These are phyloP conservation scores for Polytrichum formosum DNA, from an alignment of 225 moss, liverwort and hornwort species.

Conservation along the genomic window DNA sequence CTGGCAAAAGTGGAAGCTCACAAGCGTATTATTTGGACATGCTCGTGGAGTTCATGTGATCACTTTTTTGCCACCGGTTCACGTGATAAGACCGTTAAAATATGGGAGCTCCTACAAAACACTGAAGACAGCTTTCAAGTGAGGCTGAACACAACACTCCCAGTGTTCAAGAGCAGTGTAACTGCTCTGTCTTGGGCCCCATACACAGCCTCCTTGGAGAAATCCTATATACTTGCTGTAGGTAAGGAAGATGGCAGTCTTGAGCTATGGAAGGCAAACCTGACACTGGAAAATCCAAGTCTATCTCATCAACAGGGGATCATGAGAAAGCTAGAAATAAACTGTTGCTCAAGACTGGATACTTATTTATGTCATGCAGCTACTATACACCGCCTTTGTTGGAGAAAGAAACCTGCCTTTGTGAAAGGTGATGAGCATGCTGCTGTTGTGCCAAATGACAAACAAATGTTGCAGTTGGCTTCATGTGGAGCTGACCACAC, in stretches of 20 bases:
- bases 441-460: background rate
- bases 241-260: slow-evolving; percentile 90
- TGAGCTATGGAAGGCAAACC: slow-evolving; percentile 65
- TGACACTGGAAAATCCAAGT: too few relatives aligned
- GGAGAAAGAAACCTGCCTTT: slow-evolving; percentile 37
- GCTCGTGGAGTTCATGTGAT: slow-evolving; percentile 90
- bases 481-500: slow-evolving; percentile 62
- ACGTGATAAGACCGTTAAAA: slow-evolving; percentile 73
- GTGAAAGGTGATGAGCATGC: slow-evolving; percentile 14
- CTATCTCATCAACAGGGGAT: slow-evolving; percentile 3
- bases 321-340: slow-evolving; percentile 36
- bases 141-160: slow-evolving; percentile 42
- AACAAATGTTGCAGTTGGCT: slow-evolving; percentile 43
- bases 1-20: slow-evolving; percentile 75
- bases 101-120: slow-evolving; percentile 59
- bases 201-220: slow-evolving; percentile 13
- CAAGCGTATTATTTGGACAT: slow-evolving; percentile 94
- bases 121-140: slow-evolving; percentile 39
- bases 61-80: slow-evolving; percentile 83
- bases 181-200: slow-evolving; percentile 90
- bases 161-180: slow-evolving; percentile 64
- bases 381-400: slow-evolving; percentile 71
- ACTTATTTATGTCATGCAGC: slow-evolving; percentile 61
- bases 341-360: slow-evolving; percentile 39
- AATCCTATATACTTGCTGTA: slow-evolving; percentile 53